These are phyloP conservation scores for Nyctanthes arbortristis DNA, from an alignment of 257 asterid genomes.

Conservation along the genomic window DNA sequence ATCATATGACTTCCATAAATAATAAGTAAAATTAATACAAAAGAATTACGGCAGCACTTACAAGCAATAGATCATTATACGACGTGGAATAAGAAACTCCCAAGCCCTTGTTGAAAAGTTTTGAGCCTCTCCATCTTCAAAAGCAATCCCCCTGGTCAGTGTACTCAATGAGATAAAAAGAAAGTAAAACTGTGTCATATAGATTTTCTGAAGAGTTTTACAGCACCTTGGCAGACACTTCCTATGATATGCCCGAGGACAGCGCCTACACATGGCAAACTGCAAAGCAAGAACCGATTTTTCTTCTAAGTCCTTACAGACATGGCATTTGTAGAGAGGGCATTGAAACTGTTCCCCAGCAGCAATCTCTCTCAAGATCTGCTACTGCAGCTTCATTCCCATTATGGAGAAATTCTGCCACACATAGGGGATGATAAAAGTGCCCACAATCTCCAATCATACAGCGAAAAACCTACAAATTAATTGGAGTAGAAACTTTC, in stretches of 20 bases:
- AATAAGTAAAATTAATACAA: conserved; percentile 9
- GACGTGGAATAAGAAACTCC: conserved; percentile 66
- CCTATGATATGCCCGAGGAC: conserved; percentile 90
- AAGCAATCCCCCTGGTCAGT: conserved; percentile 53
- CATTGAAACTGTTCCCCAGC: conserved; percentile 79
- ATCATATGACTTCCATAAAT: not conserved
- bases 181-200: not conserved
- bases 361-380: conserved; percentile 53
- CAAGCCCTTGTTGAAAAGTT: conserved; percentile 72
- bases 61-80: conserved; percentile 81
- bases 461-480: conserved; percentile 81
- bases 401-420: conserved; percentile 64
- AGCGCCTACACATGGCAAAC: conserved; percentile 96
- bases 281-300: conserved; percentile 47
- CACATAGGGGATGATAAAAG: conserved; percentile 88
- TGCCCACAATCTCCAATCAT: conserved; percentile 84
- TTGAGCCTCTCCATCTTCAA: conserved; percentile 43
- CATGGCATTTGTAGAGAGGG: conserved; percentile 73
- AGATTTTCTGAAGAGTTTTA: conserved; percentile 15
- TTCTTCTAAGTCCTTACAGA: conserved; percentile 69
- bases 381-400: conserved; percentile 48
- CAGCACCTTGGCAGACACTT: conserved; percentile 84
- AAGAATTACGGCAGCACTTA: conserved; percentile 35
- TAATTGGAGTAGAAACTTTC: conserved; percentile 8
- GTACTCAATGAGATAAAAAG: conserved; percentile 5